Base-by-base conservation (phyloP, 208 protist species). In the Leishmania mexicana region DNA sequence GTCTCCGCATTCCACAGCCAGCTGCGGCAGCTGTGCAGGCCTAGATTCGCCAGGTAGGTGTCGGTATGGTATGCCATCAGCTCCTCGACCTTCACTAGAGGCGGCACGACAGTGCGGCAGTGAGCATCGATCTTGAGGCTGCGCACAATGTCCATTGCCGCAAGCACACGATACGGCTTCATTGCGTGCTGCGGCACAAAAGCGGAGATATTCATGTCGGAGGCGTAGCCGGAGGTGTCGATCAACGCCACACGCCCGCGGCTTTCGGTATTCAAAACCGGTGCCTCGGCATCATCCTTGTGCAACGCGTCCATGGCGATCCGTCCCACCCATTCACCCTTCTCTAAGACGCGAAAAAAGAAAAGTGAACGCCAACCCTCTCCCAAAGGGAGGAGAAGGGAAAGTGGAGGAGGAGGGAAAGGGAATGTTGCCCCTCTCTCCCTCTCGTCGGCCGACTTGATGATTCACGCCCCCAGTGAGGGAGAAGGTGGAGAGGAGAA, bases 161-260 rank as follows among this genome's bases (percentile, higher is more conserved):
- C 93, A 28, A 97, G 81, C 40, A 96, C 74, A 51, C 95, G 92
- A 75, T 96, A 97, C 35, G 95, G 95, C 82, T 97, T 97, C 95
- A 97, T 97, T 40, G 95, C 95, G 79, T 97, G 95, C 79, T 97
- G 95, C 13, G 95, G 93, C 3, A 96, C 85, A 45, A 96, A 90
- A 40, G 93, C 92, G 17, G 95, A 92, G 47, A 97, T 85, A 79
- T 93, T 96, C 83, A 94, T 96, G 82, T 97, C 95, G 4, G 93
- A 93, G 58, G 88, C 90, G 81, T 97, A 96, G 76, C 88, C 89
- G 13, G 95, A 92, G 64, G 92, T 95, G 83, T 97, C 92, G 72
- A 97, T 91, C 31, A 96, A 80, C 15, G 93, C 93, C 13, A 94
- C 88, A 42, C 88, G 84, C 0, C 57, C 28, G 47, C 76, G 74